phyloP scores from a whole-genome alignment of 2,329 filamentous ascomycete species.

The Didymella exigua region DNA sequence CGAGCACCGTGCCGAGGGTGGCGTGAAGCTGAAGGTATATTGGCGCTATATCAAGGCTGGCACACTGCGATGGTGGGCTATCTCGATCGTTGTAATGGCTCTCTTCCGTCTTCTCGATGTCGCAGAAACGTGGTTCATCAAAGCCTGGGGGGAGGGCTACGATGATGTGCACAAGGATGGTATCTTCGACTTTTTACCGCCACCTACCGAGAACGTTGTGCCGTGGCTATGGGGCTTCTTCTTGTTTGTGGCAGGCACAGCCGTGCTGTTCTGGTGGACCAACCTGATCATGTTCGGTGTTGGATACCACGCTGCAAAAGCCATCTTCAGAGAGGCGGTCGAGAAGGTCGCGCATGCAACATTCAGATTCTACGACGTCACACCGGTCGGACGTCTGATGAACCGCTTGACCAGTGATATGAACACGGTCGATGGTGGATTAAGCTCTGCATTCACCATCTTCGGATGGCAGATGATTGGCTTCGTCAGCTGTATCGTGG shows the following conservation, averaged over 20 bases:
- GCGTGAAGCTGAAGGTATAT: constrained; percentile 77
- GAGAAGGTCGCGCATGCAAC: constrained; percentile 76
- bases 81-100: constrained; percentile 67
- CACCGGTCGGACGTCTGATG: constrained; percentile 87
- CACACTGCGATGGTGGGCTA: constrained; percentile 72
- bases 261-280: constrained; percentile 59
- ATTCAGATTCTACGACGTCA: constrained; percentile 90
- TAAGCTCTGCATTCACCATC: constrained; percentile 73
- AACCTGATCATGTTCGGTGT: constrained; percentile 76
- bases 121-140: constrained; percentile 78
- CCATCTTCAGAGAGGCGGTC: constrained; percentile 76
- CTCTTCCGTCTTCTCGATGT: constrained; percentile 69
- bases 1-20: constrained; percentile 74
- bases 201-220: constrained; percentile 68
- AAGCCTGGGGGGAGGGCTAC: constrained; percentile 85
- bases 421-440: constrained; percentile 85
- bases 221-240: constrained; percentile 79
- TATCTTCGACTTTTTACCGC: constrained; percentile 61
- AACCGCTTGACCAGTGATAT: constrained; percentile 91
- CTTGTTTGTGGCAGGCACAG: constrained; percentile 55
- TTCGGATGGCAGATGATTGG: constrained; percentile 74
- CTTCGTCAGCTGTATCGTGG: constrained; percentile 73
- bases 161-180: constrained; percentile 40
- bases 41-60: constrained; percentile 86
- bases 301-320: constrained; percentile 76